These are phyloP conservation scores for Sinapis alba DNA, from an alignment of 441 rosid species.

Conservation along the genomic window DNA sequence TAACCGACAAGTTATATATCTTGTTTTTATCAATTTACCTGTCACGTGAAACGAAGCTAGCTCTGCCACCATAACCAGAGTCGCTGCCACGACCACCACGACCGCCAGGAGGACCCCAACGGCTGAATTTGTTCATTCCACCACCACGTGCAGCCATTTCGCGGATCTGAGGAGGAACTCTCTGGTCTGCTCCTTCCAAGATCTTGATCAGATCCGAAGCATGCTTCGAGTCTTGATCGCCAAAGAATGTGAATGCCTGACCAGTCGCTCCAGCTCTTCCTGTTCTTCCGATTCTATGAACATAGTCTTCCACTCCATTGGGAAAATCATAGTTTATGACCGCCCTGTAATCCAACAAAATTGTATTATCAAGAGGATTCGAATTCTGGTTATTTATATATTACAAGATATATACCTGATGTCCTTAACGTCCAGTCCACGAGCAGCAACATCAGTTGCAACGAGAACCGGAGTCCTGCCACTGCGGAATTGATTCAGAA, in stretches of 20 bases:
- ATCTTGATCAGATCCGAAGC: conserved; percentile 90
- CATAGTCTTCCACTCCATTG: no score
- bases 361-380: neutral
- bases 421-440: conserved; percentile 97
- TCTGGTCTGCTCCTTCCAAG: conserved; percentile 92
- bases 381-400: neutral
- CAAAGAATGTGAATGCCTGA: conserved; percentile 77
- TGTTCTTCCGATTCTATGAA: conserved; percentile 98
- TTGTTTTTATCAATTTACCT: conserved; percentile 47
- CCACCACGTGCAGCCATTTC: conserved; percentile 88
- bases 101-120: conserved; percentile 74
- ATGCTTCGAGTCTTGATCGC: conserved; percentile 90
- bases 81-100: conserved; percentile 51
- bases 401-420: conserved; percentile 56
- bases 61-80: no score
- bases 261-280: conserved; percentile 99
- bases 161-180: conserved; percentile 83
- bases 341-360: conserved; percentile 53
- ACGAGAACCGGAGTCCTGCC: conserved; percentile 97
- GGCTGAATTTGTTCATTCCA: conserved; percentile 65
- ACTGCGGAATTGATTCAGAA: conserved; percentile 78
- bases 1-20: neutral
- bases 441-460: conserved; percentile 99
- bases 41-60: conserved; percentile 47
- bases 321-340: conserved; percentile 34